A percentile compares a stretch with the other conserved stretches of the same genome.
phyloP scores from a whole-genome alignment of 176 grass and related monocot genomes.

The Oryza meridionalis region DNA sequence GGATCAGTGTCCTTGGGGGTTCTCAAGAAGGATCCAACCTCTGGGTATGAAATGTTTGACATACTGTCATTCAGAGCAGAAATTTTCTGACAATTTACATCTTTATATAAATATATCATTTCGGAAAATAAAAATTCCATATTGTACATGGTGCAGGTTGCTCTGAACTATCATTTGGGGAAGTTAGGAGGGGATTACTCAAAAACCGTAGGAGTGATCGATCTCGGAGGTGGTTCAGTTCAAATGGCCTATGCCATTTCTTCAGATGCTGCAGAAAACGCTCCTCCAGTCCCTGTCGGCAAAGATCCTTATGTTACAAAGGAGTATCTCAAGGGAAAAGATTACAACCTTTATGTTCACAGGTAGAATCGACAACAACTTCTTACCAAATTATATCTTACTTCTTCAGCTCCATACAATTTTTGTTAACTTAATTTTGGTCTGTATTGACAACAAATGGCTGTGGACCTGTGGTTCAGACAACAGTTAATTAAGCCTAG shows the following conservation, averaged over 20 bases:
- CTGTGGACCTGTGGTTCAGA: no score
- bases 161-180: slow-evolving; percentile 55
- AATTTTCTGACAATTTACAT: neutral
- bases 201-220: slow-evolving; percentile 40
- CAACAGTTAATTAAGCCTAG: no score
- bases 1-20: slow-evolving; percentile 43
- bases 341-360: slow-evolving; percentile 51
- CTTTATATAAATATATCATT: neutral
- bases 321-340: slow-evolving; percentile 30
- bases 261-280: slow-evolving; percentile 34
- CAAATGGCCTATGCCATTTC: slow-evolving; percentile 62
- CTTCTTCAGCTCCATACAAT: neutral
- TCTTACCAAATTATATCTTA: neutral
- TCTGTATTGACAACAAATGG: no score
- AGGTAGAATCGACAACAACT: slow-evolving; percentile 26
- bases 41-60: slow-evolving; percentile 33
- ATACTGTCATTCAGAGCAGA: neutral
- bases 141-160: slow-evolving; percentile 21
- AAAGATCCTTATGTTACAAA: slow-evolving; percentile 40
- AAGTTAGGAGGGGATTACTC: slow-evolving; percentile 46
- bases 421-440: no score
- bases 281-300: neutral
- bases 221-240: slow-evolving; percentile 52
- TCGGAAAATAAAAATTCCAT: no score
- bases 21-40: slow-evolving; percentile 53